phyloP scores from a whole-genome alignment of 2,329 filamentous ascomycete species.

The Penicillium capsulatum region DNA sequence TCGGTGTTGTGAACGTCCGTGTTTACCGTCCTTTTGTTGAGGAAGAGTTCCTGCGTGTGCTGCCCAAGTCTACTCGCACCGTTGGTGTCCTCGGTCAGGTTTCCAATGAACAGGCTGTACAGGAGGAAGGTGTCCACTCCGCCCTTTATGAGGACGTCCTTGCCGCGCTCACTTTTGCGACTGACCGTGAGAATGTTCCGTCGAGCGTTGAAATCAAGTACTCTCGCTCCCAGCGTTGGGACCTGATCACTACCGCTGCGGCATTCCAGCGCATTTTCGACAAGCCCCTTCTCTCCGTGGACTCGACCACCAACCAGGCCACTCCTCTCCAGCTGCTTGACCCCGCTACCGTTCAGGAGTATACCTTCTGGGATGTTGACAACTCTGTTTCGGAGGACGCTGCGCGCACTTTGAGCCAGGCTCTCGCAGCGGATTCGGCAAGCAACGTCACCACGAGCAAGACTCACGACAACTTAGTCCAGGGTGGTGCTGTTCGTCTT shows the following conservation, averaged over 20 bases:
- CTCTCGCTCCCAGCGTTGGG: constrained; percentile 65
- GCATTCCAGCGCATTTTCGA: constrained; percentile 45
- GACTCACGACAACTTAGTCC: constrained; percentile 59
- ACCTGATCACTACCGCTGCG: constrained; percentile 45
- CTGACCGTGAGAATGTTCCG: constrained; percentile 59
- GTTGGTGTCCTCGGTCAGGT: constrained; percentile 91
- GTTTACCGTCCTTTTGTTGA: constrained; percentile 94
- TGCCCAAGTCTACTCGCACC: constrained; percentile 70
- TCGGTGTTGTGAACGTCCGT: constrained; percentile 86
- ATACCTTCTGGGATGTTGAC: constrained; percentile 90
- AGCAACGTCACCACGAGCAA: constrained; percentile 59
- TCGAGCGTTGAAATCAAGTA: constrained; percentile 85
- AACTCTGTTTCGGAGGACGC: constrained; percentile 64
- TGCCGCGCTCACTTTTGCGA: constrained; percentile 74
- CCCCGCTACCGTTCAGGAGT: constrained; percentile 64
- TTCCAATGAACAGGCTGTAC: constrained; percentile 63
- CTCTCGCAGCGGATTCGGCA: constrained; percentile 57
- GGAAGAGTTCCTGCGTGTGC: constrained; percentile 79
- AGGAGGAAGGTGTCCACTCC: constrained; percentile 75
- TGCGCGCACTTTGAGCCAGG: constrained; percentile 58
- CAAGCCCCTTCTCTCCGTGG: constrained; percentile 36
- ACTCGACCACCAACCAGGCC: constrained; percentile 27
- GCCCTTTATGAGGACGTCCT: constrained; percentile 87
- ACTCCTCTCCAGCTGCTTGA: constrained; percentile 53
- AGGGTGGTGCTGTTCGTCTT: constrained; percentile 74